These are phyloP conservation scores for Lumnitzera racemosa DNA, from an alignment of 345 rosid genomes.

Conservation along the genomic window DNA sequence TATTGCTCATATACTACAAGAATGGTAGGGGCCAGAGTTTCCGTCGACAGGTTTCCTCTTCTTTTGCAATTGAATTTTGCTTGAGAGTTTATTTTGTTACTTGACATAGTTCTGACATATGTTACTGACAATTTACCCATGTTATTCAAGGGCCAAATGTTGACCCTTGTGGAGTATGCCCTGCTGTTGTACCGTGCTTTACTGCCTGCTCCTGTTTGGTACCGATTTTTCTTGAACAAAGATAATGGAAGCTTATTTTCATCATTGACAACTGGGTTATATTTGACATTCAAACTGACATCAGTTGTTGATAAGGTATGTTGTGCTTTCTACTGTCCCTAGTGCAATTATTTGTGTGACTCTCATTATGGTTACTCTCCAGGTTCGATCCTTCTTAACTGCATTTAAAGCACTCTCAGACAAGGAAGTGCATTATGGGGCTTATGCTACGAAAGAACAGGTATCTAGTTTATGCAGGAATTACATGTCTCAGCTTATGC, in stretches of 20 bases:
- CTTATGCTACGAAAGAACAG: constrained; percentile 53
- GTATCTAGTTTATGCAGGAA: constrained; percentile 13
- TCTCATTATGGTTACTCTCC: not conserved
- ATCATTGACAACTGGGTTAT: constrained; percentile 69
- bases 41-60: constrained; percentile 39
- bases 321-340: not conserved
- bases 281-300: constrained; percentile 81
- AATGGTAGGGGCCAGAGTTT: constrained; percentile 41
- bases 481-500: too few relatives aligned
- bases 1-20: constrained; percentile 48
- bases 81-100: not conserved
- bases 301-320: constrained; percentile 70
- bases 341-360: constrained; percentile 2
- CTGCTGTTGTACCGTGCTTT: constrained; percentile 70
- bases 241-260: constrained; percentile 86
- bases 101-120: constrained; percentile 6
- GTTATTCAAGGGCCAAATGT: constrained; percentile 64
- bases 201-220: constrained; percentile 88
- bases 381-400: constrained; percentile 49
- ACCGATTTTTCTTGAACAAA: constrained; percentile 80
- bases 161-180: constrained; percentile 65
- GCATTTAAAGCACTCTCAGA: constrained; percentile 37
- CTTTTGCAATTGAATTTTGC: not conserved
- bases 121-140: not conserved
- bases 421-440: constrained; percentile 55